Conservation (phyloP, 768 basidiomycete genomes). For the Hysterangium stoloniferum region DNA sequence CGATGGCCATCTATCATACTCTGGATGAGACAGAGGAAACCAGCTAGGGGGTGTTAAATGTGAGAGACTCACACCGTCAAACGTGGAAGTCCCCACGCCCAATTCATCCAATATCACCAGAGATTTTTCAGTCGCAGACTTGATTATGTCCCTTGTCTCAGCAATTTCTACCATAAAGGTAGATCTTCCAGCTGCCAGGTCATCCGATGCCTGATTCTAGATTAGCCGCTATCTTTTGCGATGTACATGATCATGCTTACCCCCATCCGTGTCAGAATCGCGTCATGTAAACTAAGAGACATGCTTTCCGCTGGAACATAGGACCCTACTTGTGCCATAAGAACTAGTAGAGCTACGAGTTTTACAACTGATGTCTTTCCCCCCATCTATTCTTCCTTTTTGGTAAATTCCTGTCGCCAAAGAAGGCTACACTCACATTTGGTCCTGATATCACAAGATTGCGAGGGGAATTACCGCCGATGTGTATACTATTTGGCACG, state of each 20-base stretch:
- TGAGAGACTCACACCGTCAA: constrained; percentile 53
- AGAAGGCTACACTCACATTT: constrained; percentile 51
- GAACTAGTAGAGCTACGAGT: constrained; percentile 12
- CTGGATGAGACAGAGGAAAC: constrained; percentile 1
- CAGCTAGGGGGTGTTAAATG: not conserved
- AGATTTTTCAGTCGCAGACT: constrained; percentile 62
- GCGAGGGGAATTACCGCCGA: constrained; percentile 46
- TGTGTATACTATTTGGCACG: constrained; percentile 70
- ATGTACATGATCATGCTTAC: constrained; percentile 34
- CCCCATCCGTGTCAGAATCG: constrained; percentile 88
- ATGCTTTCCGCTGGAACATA: constrained; percentile 81
- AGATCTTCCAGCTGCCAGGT: constrained; percentile 76
- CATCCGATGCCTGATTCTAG: constrained; percentile 77
- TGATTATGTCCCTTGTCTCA: constrained; percentile 86
- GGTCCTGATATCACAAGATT: constrained; percentile 77
- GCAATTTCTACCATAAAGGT: constrained; percentile 98
- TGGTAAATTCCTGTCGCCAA: not conserved
- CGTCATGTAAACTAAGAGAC: constrained; percentile 73
- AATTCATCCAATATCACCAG: constrained; percentile 89
- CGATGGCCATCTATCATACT: constrained; percentile 68
- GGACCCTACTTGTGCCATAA: constrained; percentile 81
- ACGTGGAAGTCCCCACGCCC: constrained; percentile 86
- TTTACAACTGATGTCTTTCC: constrained; percentile 10
- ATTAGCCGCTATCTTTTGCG: too few relatives aligned
- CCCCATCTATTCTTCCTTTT: constrained; percentile 3